Percentiles rank a stretch among this genome's conserved stretches.
These are phyloP conservation scores for Alternaria brassicae DNA, from an alignment of 2,329 filamentous ascomycete species.

Conservation along the genomic window DNA sequence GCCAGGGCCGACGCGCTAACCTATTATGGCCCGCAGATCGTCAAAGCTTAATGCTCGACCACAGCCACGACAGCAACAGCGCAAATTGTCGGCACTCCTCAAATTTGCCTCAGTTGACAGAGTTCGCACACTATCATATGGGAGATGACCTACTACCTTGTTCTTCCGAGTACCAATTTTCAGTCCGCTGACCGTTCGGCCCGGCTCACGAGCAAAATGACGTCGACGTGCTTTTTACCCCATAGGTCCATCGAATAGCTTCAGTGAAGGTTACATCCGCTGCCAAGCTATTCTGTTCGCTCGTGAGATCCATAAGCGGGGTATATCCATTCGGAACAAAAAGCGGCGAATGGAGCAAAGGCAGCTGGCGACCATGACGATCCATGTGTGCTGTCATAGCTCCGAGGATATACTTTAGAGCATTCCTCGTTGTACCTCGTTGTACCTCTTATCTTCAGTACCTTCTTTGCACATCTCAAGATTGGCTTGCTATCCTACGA, in stretches of 20 bases:
- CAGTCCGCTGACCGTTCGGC: slow-evolving; percentile 12
- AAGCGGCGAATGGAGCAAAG: slow-evolving; percentile 21
- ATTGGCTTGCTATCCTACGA: not conserved
- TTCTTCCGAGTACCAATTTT: slow-evolving; percentile 11
- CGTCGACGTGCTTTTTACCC: slow-evolving; percentile 20
- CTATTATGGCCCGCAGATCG: slow-evolving; percentile 13
- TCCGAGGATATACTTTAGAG: not conserved
- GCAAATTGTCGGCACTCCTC: not conserved
- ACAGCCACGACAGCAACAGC: slow-evolving; percentile 1
- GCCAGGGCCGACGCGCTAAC: slow-evolving; percentile 1
- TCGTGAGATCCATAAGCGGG: slow-evolving; percentile 41
- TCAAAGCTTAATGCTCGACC: slow-evolving; percentile 5
- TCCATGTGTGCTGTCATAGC: not conserved
- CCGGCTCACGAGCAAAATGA: slow-evolving; percentile 25
- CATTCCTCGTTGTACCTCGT: not conserved
- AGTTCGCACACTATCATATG: not conserved
- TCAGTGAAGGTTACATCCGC: slow-evolving; percentile 36
- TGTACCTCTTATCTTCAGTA: not conserved
- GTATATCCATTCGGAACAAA: slow-evolving; percentile 34
- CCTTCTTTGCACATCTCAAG: not conserved
- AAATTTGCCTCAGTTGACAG: slow-evolving; percentile 13
- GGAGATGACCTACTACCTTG: slow-evolving; percentile 10
- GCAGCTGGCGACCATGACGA: slow-evolving; percentile 7
- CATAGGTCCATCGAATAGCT: slow-evolving; percentile 23
- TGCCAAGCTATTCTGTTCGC: slow-evolving; percentile 20